phyloP scores from a whole-genome alignment of 345 rosid species.

The Syzygium aromaticum region DNA sequence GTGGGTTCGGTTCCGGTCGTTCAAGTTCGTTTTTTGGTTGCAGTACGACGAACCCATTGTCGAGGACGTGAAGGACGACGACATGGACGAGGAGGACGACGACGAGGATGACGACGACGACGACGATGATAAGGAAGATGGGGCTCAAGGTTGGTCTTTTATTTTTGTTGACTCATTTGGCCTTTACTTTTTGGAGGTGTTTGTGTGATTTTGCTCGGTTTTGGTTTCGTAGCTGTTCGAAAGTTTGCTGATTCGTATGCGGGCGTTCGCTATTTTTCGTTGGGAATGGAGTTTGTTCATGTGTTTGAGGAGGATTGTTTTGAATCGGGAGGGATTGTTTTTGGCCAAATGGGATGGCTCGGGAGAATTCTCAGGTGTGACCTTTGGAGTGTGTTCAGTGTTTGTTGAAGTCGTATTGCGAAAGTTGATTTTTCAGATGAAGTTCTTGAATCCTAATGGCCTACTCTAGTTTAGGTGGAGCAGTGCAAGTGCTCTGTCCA shows the following conservation, averaged over 20 bases:
- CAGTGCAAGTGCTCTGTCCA: neutral
- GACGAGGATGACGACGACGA: conserved; percentile 76
- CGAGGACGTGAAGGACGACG: conserved; percentile 73
- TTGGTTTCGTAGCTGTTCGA: neutral
- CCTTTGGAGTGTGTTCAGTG: neutral
- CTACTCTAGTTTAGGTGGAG: neutral
- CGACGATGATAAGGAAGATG: conserved; percentile 55
- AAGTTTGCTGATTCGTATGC: neutral
- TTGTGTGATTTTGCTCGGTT: neutral
- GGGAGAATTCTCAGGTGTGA: neutral
- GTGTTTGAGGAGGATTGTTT: neutral
- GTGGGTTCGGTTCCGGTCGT: neutral
- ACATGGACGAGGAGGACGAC: conserved; percentile 48
- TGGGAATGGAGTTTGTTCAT: neutral
- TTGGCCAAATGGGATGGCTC: neutral
- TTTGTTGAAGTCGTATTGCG: neutral
- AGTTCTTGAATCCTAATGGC: neutral
- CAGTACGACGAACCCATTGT: conserved; percentile 47
- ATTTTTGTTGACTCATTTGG: neutral
- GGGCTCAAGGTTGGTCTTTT: conserved; percentile 31
- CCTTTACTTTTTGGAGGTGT: neutral
- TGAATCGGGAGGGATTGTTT: neutral
- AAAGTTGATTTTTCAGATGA: neutral
- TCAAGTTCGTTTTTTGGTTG: neutral
- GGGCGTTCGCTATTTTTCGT: neutral